Conservation (phyloP, 768 basidiomycete genomes). For the Pholiota molesta region DNA sequence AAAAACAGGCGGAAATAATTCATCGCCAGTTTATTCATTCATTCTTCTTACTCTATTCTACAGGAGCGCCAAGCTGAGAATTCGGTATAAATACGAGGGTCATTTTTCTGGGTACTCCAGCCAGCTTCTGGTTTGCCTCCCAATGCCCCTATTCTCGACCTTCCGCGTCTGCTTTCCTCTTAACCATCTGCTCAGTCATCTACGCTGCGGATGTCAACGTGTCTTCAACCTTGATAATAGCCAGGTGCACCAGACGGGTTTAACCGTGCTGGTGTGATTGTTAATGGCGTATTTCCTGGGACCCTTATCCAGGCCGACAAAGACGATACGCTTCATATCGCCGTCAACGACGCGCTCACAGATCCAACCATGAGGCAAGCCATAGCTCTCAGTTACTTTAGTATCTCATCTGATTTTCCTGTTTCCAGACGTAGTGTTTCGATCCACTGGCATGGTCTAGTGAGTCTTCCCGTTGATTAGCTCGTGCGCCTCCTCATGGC, state of each 20-base stretch:
- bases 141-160: neutral
- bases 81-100: neutral
- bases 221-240: slow-evolving; percentile 36
- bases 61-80: neutral
- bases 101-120: neutral
- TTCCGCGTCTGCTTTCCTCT: neutral
- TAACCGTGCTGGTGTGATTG: slow-evolving; percentile 37
- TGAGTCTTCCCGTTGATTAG: slow-evolving; percentile 10
- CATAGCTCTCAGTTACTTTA: neutral
- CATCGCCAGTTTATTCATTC: neutral
- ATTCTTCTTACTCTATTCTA: neutral
- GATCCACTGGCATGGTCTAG: slow-evolving; percentile 38
- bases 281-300: slow-evolving; percentile 44
- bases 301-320: slow-evolving; percentile 43
- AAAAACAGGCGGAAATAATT: neutral
- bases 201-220: slow-evolving; percentile 24
- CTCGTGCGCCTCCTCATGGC: neutral
- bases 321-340: slow-evolving; percentile 34
- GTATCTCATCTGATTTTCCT: neutral
- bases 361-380: slow-evolving; percentile 34
- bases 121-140: neutral
- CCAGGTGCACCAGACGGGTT: slow-evolving; percentile 47
- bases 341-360: slow-evolving; percentile 33
- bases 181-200: neutral
- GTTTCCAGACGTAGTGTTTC: slow-evolving; percentile 28